A percentile compares a stretch with the other conserved stretches of the same genome.
These are phyloP conservation scores for Tephrocybe rancida DNA, from an alignment of 768 basidiomycete species.

Conservation along the genomic window DNA sequence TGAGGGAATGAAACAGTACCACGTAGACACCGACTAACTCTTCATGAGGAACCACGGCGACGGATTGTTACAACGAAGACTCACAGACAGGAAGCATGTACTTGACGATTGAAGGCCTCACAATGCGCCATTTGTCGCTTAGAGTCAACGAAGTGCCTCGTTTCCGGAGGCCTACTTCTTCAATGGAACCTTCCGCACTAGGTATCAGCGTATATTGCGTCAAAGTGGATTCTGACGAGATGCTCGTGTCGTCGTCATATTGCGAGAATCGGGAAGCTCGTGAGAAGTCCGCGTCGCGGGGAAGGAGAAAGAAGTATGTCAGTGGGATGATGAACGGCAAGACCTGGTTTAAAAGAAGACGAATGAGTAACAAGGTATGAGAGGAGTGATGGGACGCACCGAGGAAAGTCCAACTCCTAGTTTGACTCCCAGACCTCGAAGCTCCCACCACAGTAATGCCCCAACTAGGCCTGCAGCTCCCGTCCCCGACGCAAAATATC, in stretches of 20 bases:
- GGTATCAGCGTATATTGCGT: conserved; percentile 43
- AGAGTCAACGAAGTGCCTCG: conserved; percentile 55
- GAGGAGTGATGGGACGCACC: conserved; percentile 42
- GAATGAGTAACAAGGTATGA: background rate
- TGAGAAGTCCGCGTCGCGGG: conserved; percentile 54
- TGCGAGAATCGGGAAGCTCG: conserved; percentile 33
- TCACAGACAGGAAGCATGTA: conserved; percentile 93
- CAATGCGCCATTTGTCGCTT: conserved; percentile 78
- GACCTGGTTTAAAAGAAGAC: conserved; percentile 45
- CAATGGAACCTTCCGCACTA: conserved; percentile 38
- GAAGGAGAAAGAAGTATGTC: conserved; percentile 79
- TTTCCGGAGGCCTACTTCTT: conserved; percentile 44
- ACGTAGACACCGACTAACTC: conserved; percentile 43
- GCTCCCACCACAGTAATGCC: conserved; percentile 93
- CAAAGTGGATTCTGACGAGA: conserved; percentile 26
- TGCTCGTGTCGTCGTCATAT: conserved; percentile 39
- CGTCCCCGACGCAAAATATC: conserved; percentile 93
- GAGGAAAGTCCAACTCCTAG: conserved; percentile 82
- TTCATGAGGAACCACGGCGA: background rate
- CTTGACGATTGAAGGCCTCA: conserved; percentile 72
- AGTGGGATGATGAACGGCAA: conserved; percentile 81
- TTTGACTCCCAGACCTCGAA: conserved; percentile 84
- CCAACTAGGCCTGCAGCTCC: conserved; percentile 94
- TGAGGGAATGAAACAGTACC: conserved; percentile 21
- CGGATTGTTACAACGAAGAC: conserved; percentile 29